Evolutionary conservation across 306 rosid genomes (phyloP).

Genomic region (Trifolium pratense): DNA sequence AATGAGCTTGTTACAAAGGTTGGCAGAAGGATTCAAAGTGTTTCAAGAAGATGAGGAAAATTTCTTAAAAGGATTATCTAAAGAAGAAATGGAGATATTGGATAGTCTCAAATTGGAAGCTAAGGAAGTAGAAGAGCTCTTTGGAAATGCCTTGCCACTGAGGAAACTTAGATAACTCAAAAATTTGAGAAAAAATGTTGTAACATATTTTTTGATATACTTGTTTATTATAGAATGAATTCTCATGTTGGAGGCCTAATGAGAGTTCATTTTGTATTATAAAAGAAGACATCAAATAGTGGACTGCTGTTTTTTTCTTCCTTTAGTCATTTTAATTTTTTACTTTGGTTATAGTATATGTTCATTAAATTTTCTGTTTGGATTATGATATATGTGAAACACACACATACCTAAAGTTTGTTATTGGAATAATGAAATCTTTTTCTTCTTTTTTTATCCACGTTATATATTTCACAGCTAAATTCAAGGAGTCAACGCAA

Average conservation of each 20-base stretch:
- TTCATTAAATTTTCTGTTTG: neutral
- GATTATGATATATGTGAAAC: neutral
- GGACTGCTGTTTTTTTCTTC: neutral
- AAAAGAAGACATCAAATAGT: neutral
- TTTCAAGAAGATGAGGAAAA: constrained; percentile 78
- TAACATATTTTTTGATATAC: constrained; percentile 20
- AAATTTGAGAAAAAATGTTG: neutral
- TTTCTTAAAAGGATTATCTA: constrained; percentile 59
- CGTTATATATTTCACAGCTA: too few relatives aligned
- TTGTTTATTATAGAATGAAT: constrained; percentile 1
- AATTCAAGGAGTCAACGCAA: too few relatives aligned
- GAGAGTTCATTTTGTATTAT: neutral
- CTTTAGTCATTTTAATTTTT: too few relatives aligned
- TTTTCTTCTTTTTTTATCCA: too few relatives aligned
- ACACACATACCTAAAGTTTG: too few relatives aligned
- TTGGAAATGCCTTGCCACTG: constrained; percentile 74
- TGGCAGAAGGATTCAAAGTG: constrained; percentile 73
- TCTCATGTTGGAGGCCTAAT: neutral
- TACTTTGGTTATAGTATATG: neutral
- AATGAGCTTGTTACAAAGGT: constrained; percentile 60
- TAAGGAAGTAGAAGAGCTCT: constrained; percentile 70
- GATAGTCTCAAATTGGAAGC: constrained; percentile 82
- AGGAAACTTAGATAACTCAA: constrained; percentile 70
- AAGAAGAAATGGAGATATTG: constrained; percentile 81
- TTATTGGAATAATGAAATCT: too few relatives aligned